Percentiles rank a stretch among this genome's conserved stretches.
phyloP scores from a whole-genome alignment of 2,329 filamentous ascomycete species.

The Sphaceloma murrayae region DNA sequence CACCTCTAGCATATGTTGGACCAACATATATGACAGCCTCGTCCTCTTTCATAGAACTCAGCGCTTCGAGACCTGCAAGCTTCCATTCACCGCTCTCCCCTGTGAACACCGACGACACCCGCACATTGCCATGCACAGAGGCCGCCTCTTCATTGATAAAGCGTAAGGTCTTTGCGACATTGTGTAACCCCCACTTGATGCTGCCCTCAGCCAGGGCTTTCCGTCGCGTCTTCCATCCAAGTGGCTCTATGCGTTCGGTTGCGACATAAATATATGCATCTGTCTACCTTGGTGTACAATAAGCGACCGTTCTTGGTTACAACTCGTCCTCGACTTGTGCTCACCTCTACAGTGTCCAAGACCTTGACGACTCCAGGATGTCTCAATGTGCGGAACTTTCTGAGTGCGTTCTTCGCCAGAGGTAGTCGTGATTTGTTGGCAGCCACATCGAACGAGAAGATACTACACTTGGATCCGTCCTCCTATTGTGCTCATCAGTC shows the following conservation, averaged over 20 bases:
- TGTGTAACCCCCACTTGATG: constrained; percentile 90
- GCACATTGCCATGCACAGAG: constrained; percentile 81
- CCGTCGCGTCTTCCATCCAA: constrained; percentile 82
- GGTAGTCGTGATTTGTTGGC: constrained; percentile 72
- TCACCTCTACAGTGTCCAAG: constrained; percentile 84
- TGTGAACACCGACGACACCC: constrained; percentile 79
- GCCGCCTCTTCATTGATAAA: constrained; percentile 92
- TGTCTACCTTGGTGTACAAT: constrained; percentile 50
- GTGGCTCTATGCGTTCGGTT: constrained; percentile 76
- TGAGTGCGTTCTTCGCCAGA: constrained; percentile 84
- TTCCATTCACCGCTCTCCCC: constrained; percentile 98
- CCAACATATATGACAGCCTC: constrained; percentile 79
- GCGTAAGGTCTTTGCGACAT: constrained; percentile 79
- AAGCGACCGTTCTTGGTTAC: constrained; percentile 22
- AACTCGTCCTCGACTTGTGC: constrained; percentile 16
- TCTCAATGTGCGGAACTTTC: constrained; percentile 83
- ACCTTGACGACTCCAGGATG: constrained; percentile 94
- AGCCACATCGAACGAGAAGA: constrained; percentile 88
- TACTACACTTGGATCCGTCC: constrained; percentile 87
- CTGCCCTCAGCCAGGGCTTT: constrained; percentile 85
- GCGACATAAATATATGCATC: constrained; percentile 94
- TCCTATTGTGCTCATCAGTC: constrained; percentile 52
- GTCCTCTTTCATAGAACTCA: constrained; percentile 93
- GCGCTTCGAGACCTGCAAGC: constrained; percentile 80
- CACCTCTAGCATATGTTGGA: constrained; percentile 2